A percentile compares a stretch with the other conserved stretches of the same genome.
Evolutionary conservation across 169 alveolate genomes (phyloP).

Genomic region (Amoebophrya sp.): DNA sequence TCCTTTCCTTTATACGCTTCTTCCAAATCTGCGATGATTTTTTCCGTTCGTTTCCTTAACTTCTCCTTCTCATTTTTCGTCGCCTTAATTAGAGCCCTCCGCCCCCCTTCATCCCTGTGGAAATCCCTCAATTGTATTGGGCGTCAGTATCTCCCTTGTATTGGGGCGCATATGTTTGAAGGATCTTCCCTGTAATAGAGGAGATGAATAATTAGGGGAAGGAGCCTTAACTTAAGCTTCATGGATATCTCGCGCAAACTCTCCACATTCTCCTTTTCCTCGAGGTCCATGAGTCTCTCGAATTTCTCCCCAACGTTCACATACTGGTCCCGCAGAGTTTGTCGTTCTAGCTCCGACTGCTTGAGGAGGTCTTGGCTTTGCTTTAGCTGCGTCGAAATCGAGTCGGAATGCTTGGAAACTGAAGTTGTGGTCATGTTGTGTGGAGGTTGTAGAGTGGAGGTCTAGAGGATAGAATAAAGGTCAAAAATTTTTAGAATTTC

Average conservation of each 20-base stretch:
- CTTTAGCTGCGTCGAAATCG: neutral
- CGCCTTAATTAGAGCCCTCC: no score
- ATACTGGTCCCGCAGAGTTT: neutral
- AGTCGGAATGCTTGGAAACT: neutral
- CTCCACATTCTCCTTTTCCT: neutral
- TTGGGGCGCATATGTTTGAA: no score
- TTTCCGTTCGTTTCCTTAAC: neutral
- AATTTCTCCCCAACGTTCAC: neutral
- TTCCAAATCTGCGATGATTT: neutral
- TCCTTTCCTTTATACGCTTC: neutral
- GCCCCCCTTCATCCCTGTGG: no score
- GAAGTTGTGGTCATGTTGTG: no score
- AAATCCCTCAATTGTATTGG: no score
- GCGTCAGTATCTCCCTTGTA: no score
- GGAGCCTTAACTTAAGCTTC: no score
- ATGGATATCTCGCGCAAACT: neutral
- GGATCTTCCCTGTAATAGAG: no score
- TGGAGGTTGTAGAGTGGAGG: no score
- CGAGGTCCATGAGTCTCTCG: neutral
- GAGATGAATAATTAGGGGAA: no score
- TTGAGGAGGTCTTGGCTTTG: neutral
- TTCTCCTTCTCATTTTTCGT: neutral
- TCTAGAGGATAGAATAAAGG: no score
- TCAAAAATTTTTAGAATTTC: no score
- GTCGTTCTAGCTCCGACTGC: neutral